Evolutionary conservation across 2,329 filamentous ascomycete genomes (phyloP), one percentile per base, ranked within the genome.

Genomic region (Colletotrichum trifolii): DNA sequence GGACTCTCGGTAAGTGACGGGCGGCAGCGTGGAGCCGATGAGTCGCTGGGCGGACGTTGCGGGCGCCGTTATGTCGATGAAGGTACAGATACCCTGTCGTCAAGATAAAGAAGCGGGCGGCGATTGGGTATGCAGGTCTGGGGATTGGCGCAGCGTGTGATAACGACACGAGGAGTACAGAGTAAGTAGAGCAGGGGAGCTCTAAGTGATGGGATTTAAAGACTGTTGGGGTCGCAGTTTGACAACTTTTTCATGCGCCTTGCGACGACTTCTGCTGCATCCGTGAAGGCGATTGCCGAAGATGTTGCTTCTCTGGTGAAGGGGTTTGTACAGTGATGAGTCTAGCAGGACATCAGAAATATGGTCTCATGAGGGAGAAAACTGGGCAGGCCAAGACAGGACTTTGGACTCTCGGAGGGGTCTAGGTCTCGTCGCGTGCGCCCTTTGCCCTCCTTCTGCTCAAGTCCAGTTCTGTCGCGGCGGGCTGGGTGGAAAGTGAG

Each of bases 101-200:
- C 36, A 12, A 66, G 63, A 66, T 66, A 63, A 65, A 66, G 52
- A 57, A 17, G 10, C 38, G 47, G 33, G 12, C 13, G 52, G 40
- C 63, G 33, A 65, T 62, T 49, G 63, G 63, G 52, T 33, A 47
- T 40, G 47, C 52, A 57, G 58, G 58, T 8, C 15, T 48, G 42
- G 52, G 39, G 40, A 40, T 52, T 66, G 63, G 52, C 52, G 52
- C 58, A 50, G 42, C 47, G 58, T 40, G 46, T 63, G 63, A 57
- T 57, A 46, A 53, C 58, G 36, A 66, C 34, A 35, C 12, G 56
- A 54, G 43, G 49, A 58, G 47, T 38, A 50, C 34, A 17, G 6
- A 25, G 17, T n/a, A 53, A 50, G 39, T 45, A 35, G 50, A 45
- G 56, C 61, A 60, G 57, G 56, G 56, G 11, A 38, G 35, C 36